Base-by-base conservation (phyloP, 306 rosid species). In the Hippophae rhamnoides region DNA sequence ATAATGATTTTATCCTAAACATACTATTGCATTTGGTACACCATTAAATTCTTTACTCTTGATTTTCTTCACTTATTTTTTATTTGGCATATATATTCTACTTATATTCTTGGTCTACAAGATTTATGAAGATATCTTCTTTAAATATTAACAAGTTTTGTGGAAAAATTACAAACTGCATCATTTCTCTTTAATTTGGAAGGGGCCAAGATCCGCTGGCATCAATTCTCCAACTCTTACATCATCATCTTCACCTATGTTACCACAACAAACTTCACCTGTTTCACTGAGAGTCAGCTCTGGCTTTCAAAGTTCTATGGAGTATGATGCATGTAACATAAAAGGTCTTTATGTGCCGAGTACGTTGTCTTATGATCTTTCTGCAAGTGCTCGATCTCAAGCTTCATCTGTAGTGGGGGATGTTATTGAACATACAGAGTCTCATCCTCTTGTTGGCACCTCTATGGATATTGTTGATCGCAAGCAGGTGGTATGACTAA, bases 301-400 rank as follows among this genome's bases (percentile, higher is more conserved):
- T 68, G 81, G 83, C 54, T 73, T 69, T 77, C 74, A 59, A 78
- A 80, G 76, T 72, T 69, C 90, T 61, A 52, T 71, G 57, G 95
- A 92, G 76, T 75, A 69, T 64, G 87, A 73, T 68, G 56, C 82
- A 64, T 66, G 79, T 55, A 72, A 62, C 55, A 72, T 72, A 64
- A 90, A 92, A 79, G 80, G 86, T 62, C 83, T 77, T 63, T 83
- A 78, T 61, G 27, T 83, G 62, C 95, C 93, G 38, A 62, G 72
- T 68, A 75, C 89, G 51, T 86, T 95, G 50, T 79, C 93, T 60
- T 85, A 78, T 84, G 85, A 84, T 84, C 80, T 79, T 53, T 75
- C 96, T 61, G 47, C 93, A 63, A 78, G 76, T 75, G 79, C 80
- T 61, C 86, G 72, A 67, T 84, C 95, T 65, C 95, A 86, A 80